A percentile compares a stretch with the other conserved stretches of the same genome.
phyloP scores from a whole-genome alignment of 2,329 filamentous ascomycete species.

The Malbranchea zuffiana region DNA sequence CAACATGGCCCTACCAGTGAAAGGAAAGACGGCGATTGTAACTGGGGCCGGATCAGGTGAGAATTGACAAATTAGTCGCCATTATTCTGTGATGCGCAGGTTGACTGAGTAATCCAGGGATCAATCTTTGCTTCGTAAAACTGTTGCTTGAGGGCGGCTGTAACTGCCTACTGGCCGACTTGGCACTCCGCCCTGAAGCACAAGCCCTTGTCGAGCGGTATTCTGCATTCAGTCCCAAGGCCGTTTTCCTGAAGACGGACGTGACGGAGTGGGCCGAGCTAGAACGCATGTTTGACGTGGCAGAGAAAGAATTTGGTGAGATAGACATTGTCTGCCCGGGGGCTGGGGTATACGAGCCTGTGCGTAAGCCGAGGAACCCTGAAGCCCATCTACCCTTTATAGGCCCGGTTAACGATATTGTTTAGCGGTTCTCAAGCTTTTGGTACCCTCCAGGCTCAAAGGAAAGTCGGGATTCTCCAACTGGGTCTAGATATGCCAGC shows the following conservation, averaged over 20 bases:
- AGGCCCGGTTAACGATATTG: not conserved
- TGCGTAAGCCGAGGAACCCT: conserved; percentile 16
- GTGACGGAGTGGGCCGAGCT: conserved; percentile 42
- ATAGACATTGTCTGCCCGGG: conserved; percentile 39
- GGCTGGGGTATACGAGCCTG: conserved; percentile 37
- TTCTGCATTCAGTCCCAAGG: conserved; percentile 23
- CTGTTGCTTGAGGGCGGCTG: conserved; percentile 36
- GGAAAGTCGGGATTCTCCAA: conserved; percentile 32
- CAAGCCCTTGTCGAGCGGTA: conserved; percentile 32
- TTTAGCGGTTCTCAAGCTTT: conserved; percentile 42
- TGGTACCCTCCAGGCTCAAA: conserved; percentile 39
- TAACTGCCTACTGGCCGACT: conserved; percentile 38
- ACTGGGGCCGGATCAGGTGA: conserved; percentile 46
- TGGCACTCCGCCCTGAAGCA: conserved; percentile 37
- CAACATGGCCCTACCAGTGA: conserved; percentile 32
- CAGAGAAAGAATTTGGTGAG: conserved; percentile 38
- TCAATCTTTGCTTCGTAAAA: conserved; percentile 37
- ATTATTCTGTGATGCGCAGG: not conserved
- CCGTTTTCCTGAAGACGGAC: conserved; percentile 38
- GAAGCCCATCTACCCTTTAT: not conserved
- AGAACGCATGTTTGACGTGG: conserved; percentile 39
- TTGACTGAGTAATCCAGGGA: conserved; percentile 25
- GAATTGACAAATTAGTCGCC: conserved; percentile 9
- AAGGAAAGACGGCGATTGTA: conserved; percentile 42
- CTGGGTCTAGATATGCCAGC: conserved; percentile 34